A percentile compares a stretch with the other conserved stretches of the same genome.
phyloP scores from a whole-genome alignment of 2,329 filamentous ascomycete species.

The Colletotrichum sidae region DNA sequence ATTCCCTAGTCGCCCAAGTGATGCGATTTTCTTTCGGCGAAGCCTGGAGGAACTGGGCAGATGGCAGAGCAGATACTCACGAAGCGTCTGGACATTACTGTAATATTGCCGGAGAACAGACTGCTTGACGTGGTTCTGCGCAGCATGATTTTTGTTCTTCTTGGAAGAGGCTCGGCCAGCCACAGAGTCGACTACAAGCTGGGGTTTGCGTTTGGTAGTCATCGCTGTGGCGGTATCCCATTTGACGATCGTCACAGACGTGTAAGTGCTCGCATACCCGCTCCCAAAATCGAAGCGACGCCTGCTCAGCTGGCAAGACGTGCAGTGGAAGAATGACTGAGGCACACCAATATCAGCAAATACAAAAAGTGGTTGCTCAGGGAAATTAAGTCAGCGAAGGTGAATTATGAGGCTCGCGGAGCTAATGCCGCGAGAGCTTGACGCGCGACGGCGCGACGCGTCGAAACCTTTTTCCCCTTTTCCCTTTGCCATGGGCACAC shows the following conservation, averaged over 20 bases:
- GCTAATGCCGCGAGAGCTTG: no score
- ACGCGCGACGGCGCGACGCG: no score
- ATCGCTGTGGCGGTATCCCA: conserved; percentile 12
- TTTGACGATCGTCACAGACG: neutral
- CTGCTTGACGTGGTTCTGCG: conserved; percentile 23
- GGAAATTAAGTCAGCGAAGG: no score
- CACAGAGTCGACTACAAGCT: neutral
- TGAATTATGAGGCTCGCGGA: no score
- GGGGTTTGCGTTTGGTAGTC: conserved; percentile 26
- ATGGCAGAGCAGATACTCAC: conserved; percentile 75
- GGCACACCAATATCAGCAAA: no score
- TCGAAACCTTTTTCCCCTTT: no score
- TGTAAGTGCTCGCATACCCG: neutral
- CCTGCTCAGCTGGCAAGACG: no score
- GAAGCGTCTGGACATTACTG: conserved; percentile 71
- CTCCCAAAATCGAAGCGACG: no score
- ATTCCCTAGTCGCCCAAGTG: conserved; percentile 50
- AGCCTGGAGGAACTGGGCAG: conserved; percentile 76
- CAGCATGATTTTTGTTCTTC: conserved; percentile 9
- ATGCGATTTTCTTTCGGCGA: conserved; percentile 66
- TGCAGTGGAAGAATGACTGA: no score
- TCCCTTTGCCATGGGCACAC: no score
- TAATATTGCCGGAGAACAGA: conserved; percentile 57
- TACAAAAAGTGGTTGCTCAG: no score
- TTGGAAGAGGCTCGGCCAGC: conserved; percentile 7